Evolutionary conservation across 2,329 filamentous ascomycete species (phyloP), one percentile per base, ranked within the genome.

Genomic region (Colletotrichum euphorbiae): DNA sequence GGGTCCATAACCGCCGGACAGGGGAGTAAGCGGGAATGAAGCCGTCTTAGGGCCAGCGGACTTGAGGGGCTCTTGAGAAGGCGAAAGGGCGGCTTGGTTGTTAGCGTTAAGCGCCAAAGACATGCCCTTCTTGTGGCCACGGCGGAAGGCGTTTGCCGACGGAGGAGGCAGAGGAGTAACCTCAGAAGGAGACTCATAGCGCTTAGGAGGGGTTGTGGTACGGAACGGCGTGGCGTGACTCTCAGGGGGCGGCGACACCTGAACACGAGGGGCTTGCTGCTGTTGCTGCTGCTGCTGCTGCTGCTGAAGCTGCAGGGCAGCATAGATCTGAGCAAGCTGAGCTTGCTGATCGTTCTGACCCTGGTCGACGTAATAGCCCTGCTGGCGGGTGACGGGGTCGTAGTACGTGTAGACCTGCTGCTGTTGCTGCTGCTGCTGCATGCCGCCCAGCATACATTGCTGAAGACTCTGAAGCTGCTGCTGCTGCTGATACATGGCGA

Each of bases 141-240:
- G 93, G 70, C 94, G 94, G 85, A 97, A 97, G 50, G 94, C 93
- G 75, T 94, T 96, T 72, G 92, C 93, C 62, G 94, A 97, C 67
- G 93, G 93, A 31, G 93, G 93, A 59, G 94, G 94, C 60, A 97
- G 87, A 45, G 94, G 93, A 2, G 81, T 79, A 13, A 85, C 82
- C 73, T 92, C 89, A 13, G 88, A 87, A 5, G 91, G 92, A 17
- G 93, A 91, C 57, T 90, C 87, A 54, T 87, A 87, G 75, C 90
- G 87, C 78, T 89, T 89, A 15, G 88, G 87, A 36, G 90, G 88
- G 7, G 90, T 89, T 70, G 84, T 87, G 75, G 91, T 92, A 77
- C 93, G 90, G 68, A 79, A 80, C 12, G 79, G 75, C 81, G 74
- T 74, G 36, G 77, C 83, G 73, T 81, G 83, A 71, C 84, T 86